Conservation (phyloP, 495 filamentous ascomycete genomes). For the Penicillium salamii region DNA sequence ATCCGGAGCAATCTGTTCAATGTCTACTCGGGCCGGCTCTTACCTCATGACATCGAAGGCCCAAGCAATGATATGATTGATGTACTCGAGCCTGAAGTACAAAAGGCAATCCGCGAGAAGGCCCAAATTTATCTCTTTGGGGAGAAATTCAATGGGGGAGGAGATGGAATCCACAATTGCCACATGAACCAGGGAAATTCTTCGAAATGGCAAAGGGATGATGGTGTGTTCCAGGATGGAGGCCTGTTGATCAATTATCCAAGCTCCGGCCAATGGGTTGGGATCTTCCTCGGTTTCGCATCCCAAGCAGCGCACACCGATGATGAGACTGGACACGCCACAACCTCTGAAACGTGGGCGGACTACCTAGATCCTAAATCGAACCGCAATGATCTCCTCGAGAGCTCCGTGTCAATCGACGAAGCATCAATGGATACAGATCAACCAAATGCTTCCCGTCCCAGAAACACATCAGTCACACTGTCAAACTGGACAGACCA, state of each 20-base stretch:
- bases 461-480: constrained; percentile 10
- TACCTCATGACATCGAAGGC: constrained; percentile 23
- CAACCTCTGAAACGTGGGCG: constrained; percentile 13
- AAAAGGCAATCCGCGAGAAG: constrained; percentile 20
- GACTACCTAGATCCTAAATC: constrained; percentile 1
- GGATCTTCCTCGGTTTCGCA: constrained; percentile 34
- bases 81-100: constrained; percentile 26
- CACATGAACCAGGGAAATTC: constrained; percentile 42
- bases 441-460: background rate
- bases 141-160: constrained; percentile 10
- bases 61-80: constrained; percentile 31
- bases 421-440: background rate
- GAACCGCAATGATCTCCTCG: background rate
- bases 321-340: constrained; percentile 19
- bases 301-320: constrained; percentile 28
- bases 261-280: constrained; percentile 29
- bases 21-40: constrained; percentile 17
- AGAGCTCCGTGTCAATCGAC: background rate
- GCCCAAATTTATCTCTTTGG: constrained; percentile 32
- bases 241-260: constrained; percentile 27
- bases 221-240: constrained; percentile 36
- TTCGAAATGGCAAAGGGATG: constrained; percentile 19
- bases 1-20: constrained; percentile 27
- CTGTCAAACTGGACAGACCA: constrained; percentile 13
- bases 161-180: constrained; percentile 31